These are phyloP conservation scores for Fusarium nygamai DNA, from an alignment of 2,329 filamentous ascomycete species.

Conservation along the genomic window DNA sequence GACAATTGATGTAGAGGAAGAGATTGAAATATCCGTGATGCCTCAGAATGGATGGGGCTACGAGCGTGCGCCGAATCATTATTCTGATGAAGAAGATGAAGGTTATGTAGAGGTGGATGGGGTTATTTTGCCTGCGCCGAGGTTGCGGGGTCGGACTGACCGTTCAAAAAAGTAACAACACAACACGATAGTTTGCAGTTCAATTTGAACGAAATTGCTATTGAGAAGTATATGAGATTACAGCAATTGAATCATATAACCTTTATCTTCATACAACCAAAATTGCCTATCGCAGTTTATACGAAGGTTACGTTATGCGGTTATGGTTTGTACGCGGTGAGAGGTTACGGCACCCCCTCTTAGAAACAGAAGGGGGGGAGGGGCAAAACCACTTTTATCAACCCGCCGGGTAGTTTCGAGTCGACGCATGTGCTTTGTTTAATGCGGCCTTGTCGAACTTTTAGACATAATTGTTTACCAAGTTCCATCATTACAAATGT, in stretches of 20 bases:
- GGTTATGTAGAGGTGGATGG: not conserved
- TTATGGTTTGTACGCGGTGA: not conserved
- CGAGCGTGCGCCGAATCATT: not conserved
- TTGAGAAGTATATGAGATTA: not conserved
- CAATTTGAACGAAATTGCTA: not conserved
- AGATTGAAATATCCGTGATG: not conserved
- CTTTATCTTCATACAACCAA: not conserved
- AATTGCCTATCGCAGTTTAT: not conserved
- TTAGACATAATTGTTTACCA: not conserved
- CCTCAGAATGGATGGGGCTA: not conserved
- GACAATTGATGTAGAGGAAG: not conserved
- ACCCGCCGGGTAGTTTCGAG: not conserved
- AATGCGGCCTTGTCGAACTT: not conserved
- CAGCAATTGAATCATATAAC: not conserved
- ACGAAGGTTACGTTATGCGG: not conserved
- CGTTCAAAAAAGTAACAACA: no score
- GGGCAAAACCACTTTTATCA: not conserved
- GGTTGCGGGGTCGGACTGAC: not conserved
- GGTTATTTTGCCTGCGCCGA: not conserved
- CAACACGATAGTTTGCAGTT: no score
- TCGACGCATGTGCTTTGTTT: not conserved
- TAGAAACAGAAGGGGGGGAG: not conserved
- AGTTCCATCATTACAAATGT: not conserved
- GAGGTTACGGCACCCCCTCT: not conserved
- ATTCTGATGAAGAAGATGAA: not conserved